Evolutionary conservation across 257 asterid genomes (phyloP), one percentile per base, ranked within the genome.

Genomic region (Cinchona pubescens): DNA sequence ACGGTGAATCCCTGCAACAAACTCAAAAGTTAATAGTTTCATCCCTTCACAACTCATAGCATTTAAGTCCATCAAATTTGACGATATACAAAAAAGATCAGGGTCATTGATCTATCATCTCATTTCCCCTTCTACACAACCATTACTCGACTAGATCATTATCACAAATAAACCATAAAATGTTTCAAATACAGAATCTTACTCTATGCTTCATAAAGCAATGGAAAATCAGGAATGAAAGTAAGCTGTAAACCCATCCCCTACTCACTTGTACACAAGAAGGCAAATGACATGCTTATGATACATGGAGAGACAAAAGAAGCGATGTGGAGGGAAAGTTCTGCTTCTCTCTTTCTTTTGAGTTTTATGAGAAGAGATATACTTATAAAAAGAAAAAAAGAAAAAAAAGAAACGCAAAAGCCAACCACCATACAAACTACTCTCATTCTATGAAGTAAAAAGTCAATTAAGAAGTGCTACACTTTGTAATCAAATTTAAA

Each of bases 1-100:
- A 23, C 97, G 93, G 71, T 95, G 99, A 15, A 87, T 79, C 13
- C 98, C 98, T 94, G 94, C 69, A 82, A 32, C 56, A 72, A 75
- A 86, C 46, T 23, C 37, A 38, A 62, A 30, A 19, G 73, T 71
- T 45, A 71, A 30, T 53, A 16, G 40, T 67, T 45, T 43, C 25
- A n/a, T 38, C 71, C 37, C 61, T 68, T 56, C 25, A 32, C 14
- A 34, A n/a, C 68, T 12, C 15, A 32, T 30, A 45, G 37, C 9
- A 1, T 67, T 23, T n/a, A 37, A 4, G 3, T 11, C 71, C 51
- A 25, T 46, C 32, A 13, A 42, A 23, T 21, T 42, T 69, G 11
- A 53, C 38, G 12, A 35, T 3, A 65, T 37, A 18, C 3, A 1
- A 11, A 65, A 65, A 37, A 8, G 4, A 10, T 1, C 14, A 25